Conservation (phyloP, 805 yeast species). For the Candida hungchunana region DNA sequence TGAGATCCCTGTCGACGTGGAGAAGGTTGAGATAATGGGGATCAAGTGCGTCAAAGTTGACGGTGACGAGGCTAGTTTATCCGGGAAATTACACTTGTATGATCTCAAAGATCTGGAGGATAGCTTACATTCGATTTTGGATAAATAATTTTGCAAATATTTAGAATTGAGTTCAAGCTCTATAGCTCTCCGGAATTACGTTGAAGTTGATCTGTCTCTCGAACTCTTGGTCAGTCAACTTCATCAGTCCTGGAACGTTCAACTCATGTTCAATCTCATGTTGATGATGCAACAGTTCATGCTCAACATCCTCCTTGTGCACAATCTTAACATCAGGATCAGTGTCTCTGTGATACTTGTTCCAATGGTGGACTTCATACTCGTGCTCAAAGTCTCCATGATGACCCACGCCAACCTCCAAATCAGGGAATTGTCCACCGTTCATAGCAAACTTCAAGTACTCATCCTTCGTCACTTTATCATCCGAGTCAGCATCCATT, state of each 20-base stretch:
- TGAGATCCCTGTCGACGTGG: slow-evolving; percentile 46
- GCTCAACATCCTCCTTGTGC: slow-evolving; percentile 86
- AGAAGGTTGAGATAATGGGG: slow-evolving; percentile 36
- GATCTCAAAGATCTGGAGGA: slow-evolving; percentile 39
- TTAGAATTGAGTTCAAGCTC: slow-evolving; percentile 4
- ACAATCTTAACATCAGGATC: slow-evolving; percentile 81
- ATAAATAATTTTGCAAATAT: too few relatives aligned
- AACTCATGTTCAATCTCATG: slow-evolving; percentile 84
- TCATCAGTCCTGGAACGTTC: slow-evolving; percentile 43
- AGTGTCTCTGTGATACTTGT: slow-evolving; percentile 62
- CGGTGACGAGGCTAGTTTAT: slow-evolving; percentile 19
- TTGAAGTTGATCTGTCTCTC: slow-evolving; percentile 33
- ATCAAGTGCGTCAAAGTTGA: slow-evolving; percentile 43
- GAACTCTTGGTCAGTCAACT: slow-evolving; percentile 35
- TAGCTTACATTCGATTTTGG: slow-evolving; percentile 18
- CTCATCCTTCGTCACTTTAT: slow-evolving; percentile 60
- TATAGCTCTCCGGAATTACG: slow-evolving; percentile 37
- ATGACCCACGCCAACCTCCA: slow-evolving; percentile 91
- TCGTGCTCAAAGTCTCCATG: slow-evolving; percentile 92
- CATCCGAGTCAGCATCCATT: slow-evolving; percentile 65
- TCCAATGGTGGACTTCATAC: slow-evolving; percentile 95
- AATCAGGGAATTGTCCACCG: slow-evolving; percentile 82
- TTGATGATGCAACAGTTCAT: slow-evolving; percentile 28
- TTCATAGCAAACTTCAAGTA: slow-evolving; percentile 55
- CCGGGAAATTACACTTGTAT: slow-evolving; percentile 28